Base-by-base conservation (phyloP, 805 yeast genomes). In the Candida odintsovae region DNA sequence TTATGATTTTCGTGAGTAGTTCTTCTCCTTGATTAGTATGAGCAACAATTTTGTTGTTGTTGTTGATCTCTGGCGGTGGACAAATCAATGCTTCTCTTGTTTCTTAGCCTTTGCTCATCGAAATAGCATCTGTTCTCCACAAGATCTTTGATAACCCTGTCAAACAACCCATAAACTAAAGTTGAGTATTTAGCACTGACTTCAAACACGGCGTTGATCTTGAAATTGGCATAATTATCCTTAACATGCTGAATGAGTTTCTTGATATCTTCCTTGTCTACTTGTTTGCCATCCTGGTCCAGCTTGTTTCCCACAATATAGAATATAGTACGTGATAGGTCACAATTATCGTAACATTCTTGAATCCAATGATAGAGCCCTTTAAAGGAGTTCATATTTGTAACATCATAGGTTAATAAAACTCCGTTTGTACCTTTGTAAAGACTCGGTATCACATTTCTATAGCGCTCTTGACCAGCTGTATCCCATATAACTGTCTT, bases 401-500 rank as follows among this genome's bases (percentile, higher is more conserved):
- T 65, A 10, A 73, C 69, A 52, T 74, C 78, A 57, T 72, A 74
- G 1, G 70, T 66, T 21, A 74, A 48, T 13, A 74, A 53, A 11
- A 74, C 64, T 4, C 77, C 78, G 44, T 73, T 68, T 8, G 77
- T 69, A n/a, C 71, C 72, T 55, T 71, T 68, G 53, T 72, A 73
- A 23, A 73, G 46, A 3, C 72, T 64, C 8, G 77, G 75, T 36
- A 71, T 68, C 6, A 72, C 71, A 40, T 73, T 72, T 49, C 74
- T 62, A 48, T 70, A 74, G 43, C 77, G 60, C 52, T 73, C 77
- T 57, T 73, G 77, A 4, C 78, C 78, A 4, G 78, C 78, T 13
- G 78, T 73, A 51, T 73, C 78, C 77, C 78, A 74, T 44, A 73
- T 54, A 9, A 68, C 69, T 13, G 73, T 66, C 51, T 73, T 72